These are phyloP conservation scores for Fraxinus angustifolia DNA, from an alignment of 305 asterid species.

Conservation along the genomic window DNA sequence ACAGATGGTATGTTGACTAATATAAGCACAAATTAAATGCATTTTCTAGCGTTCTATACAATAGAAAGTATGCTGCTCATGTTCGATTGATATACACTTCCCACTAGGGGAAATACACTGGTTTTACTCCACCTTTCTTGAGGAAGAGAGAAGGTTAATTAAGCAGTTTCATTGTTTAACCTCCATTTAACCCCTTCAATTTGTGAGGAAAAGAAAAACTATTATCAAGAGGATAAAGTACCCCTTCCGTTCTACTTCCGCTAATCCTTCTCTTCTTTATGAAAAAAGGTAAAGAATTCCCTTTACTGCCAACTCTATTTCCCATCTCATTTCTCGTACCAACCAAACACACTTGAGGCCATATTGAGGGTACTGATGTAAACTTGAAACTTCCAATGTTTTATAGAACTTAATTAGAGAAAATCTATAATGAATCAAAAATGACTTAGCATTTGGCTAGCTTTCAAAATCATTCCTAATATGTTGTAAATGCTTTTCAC, in stretches of 20 bases:
- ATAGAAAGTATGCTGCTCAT: background rate
- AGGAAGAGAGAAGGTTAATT: background rate
- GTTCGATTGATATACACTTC: background rate
- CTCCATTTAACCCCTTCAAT: background rate
- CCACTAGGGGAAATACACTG: background rate
- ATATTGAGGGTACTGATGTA: background rate
- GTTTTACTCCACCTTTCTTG: background rate
- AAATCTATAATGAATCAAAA: background rate
- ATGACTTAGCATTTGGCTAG: background rate
- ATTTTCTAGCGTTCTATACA: background rate
- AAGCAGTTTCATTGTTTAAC: background rate
- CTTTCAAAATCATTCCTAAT: background rate
- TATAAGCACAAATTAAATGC: background rate
- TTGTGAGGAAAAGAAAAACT: background rate
- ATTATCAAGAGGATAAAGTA: background rate
- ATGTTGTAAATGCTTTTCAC: background rate
- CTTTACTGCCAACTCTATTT: background rate
- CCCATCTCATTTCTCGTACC: background rate
- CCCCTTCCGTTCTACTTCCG: background rate
- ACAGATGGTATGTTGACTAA: slow-evolving; percentile 52
- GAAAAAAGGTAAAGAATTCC: background rate
- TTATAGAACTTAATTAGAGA: background rate
- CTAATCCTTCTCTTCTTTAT: background rate
- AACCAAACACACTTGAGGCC: background rate
- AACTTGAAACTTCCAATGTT: background rate